Conservation (phyloP, 1,284 basidiomycete species). For the Papiliotrema laurentii region DNA sequence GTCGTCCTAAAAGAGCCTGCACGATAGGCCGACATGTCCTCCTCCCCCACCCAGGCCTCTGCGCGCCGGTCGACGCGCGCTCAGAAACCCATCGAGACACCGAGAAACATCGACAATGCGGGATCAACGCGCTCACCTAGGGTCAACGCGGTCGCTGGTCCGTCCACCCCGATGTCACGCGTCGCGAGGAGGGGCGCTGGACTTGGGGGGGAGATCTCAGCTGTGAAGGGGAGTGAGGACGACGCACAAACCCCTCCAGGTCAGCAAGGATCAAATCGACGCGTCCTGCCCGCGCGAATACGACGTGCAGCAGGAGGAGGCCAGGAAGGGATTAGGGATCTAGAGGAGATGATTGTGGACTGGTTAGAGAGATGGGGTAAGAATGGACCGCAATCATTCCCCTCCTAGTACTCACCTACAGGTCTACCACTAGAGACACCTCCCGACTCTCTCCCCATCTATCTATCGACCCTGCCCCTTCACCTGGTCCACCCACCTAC, state of each 20-base stretch:
- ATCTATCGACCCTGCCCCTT: conserved; percentile 58
- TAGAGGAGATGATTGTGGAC: conserved; percentile 78
- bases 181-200: neutral
- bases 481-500: conserved; percentile 19
- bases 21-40: neutral
- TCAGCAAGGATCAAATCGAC: conserved; percentile 8
- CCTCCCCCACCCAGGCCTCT: neutral
- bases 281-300: conserved; percentile 71
- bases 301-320: conserved; percentile 68
- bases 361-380: conserved; percentile 70
- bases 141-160: neutral
- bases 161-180: neutral
- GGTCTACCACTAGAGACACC: conserved; percentile 68
- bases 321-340: conserved; percentile 54
- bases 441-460: conserved; percentile 59
- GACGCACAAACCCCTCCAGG: no score
- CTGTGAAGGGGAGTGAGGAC: no score
- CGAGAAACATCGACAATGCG: no score
- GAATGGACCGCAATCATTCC: conserved; percentile 40
- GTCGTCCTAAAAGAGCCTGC: no score
- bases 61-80: neutral
- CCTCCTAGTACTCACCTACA: conserved; percentile 37
- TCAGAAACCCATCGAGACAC: no score
- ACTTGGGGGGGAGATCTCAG: no score
- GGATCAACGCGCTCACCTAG: neutral